These are phyloP conservation scores for Lactarius hatsudake DNA, from an alignment of 768 basidiomycete species.

Conservation along the genomic window DNA sequence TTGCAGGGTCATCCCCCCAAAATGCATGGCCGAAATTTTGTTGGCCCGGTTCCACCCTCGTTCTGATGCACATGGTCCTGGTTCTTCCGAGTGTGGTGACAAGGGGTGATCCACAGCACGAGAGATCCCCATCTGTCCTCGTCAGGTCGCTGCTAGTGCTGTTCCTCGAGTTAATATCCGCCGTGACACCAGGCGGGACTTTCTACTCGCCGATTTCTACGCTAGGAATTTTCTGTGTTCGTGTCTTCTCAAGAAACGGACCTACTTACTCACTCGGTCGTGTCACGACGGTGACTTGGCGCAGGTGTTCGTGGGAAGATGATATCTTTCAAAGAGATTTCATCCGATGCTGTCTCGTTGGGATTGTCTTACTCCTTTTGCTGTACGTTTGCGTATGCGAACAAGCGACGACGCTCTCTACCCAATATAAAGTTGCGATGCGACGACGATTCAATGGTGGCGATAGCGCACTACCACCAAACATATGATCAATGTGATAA, in stretches of 20 bases:
- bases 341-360: neutral
- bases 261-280: neutral
- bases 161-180: constrained; percentile 1
- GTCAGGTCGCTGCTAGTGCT: neutral
- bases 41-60: neutral
- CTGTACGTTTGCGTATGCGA: neutral
- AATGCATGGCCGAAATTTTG: constrained; percentile 4
- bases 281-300: constrained; percentile 3
- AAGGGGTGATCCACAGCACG: neutral
- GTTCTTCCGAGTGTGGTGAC: constrained; percentile 1
- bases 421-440: neutral
- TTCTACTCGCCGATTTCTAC: constrained; percentile 2
- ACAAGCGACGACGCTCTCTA: neutral
- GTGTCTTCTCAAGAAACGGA: neutral
- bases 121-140: neutral
- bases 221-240: constrained; percentile 5
- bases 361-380: neutral
- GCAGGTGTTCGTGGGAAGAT: constrained; percentile 11
- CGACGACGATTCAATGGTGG: neutral
- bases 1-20: constrained; percentile 11
- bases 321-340: neutral
- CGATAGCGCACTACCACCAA: neutral
- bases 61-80: neutral
- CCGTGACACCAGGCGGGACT: constrained; percentile 8
- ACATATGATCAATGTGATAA: constrained; percentile 2